Base-by-base conservation (phyloP, 2,329 filamentous ascomycete genomes). In the Huntiella abstrusa region DNA sequence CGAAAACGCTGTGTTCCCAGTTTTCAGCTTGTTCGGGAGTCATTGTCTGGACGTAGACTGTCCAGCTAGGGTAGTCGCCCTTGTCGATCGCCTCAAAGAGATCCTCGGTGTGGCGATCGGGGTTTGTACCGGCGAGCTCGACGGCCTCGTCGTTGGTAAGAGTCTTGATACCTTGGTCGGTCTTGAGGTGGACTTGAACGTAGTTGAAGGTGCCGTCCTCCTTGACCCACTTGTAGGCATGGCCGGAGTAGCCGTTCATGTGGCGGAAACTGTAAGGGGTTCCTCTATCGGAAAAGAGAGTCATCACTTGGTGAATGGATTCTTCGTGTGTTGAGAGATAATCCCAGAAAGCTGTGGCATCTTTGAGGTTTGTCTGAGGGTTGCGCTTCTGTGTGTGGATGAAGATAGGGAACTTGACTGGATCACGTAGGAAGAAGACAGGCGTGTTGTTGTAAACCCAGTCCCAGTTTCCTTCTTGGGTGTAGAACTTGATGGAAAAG, bases 321-420 rank as follows among this genome's bases (percentile, higher is more conserved):
- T 82, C 77, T 22, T 74, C 77, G 54, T 78, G 69, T 16, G 67
- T 72, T 34, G 67, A 69, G 34, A 69, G 70, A 48, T 56, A 60
- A 32, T 60, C 57, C 57, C 59, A 58, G 51, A 58, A 80, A 64
- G 75, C 74, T 44, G 74, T 80, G 12, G 77, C 75, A 59, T 82
- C 74, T 41, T 73, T 77, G 45, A 83, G 62, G 58, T 84, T 79
- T 33, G 77, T 83, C 53, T 75, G 69, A 1, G 80, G 80, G 60
- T 85, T 70, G 42, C 79, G 71, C 68, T 85, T 85, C 61, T 86
- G 81, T 3, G 79, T 81, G 64, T 83, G 80, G 51, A 83, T 83
- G 60, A 84, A 79, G 56, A 77, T 64, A 33, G 80, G 80, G 62
- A 83, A 85, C 58, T 84, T 83, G 55, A 71, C 69, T 2, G 80